A percentile compares a stretch with the other conserved stretches of the same genome.
Conservation (phyloP, 139 green algal species). For the Yamagishiella unicocca region DNA sequence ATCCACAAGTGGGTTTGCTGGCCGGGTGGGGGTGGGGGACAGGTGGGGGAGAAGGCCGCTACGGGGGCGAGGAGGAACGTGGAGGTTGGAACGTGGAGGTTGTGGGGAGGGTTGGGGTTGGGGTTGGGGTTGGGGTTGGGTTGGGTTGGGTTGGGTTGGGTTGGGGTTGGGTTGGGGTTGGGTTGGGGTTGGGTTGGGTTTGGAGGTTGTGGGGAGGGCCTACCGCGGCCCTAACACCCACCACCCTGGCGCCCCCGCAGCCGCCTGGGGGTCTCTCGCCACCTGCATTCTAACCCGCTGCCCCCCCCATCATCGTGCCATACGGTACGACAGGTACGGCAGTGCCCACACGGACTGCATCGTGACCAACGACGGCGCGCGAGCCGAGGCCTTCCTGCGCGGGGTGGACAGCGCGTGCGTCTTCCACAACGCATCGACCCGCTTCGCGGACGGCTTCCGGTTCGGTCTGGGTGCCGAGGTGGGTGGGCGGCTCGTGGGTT, state of each 20-base stretch:
- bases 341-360: conserved; percentile 91
- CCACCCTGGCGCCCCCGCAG: too few species aligned
- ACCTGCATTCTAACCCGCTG: too few species aligned
- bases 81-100: not conserved
- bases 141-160: too few species aligned
- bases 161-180: too few species aligned
- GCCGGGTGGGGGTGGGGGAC: too few species aligned
- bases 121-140: too few species aligned
- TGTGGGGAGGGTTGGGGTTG: too few species aligned
- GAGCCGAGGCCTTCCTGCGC: conserved; percentile 89
- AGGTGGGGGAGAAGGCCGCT: not conserved
- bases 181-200: too few species aligned
- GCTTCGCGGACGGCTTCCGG: conserved; percentile 97
- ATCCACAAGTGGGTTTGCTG: conserved; percentile 78
- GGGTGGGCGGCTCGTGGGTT: not conserved
- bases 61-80: not conserved
- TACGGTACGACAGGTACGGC: conserved; percentile 75
- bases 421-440: conserved; percentile 95
- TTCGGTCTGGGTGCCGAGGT: conserved; percentile 96
- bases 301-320: too few species aligned
- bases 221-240: too few species aligned
- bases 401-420: conserved; percentile 95
- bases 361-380: conserved; percentile 77
- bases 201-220: too few species aligned
- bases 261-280: too few species aligned